Percentiles rank a stretch among this genome's conserved stretches.
phyloP scores from a whole-genome alignment of 164 flowering plant species.

The Nymphaea thermarum region DNA sequence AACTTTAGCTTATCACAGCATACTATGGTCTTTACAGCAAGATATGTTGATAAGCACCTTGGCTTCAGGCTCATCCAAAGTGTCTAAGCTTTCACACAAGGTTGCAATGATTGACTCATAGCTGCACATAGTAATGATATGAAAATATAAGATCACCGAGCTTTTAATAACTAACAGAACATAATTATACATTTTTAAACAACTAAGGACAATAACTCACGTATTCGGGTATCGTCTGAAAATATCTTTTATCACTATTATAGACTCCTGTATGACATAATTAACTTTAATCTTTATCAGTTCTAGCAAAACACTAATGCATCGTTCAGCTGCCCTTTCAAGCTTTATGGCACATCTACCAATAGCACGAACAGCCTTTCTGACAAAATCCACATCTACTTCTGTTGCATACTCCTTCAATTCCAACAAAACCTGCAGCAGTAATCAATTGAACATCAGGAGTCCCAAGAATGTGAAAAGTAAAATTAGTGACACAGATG shows the following conservation, averaged over 20 bases:
- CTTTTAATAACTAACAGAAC: too few species aligned
- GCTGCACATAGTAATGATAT: slow-evolving; percentile 22
- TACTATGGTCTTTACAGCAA: too few species aligned
- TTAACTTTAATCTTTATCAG: slow-evolving; percentile 98
- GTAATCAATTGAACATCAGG: neutral
- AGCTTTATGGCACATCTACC: slow-evolving; percentile 98
- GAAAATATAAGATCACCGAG: neutral
- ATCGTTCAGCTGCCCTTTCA: slow-evolving; percentile 97
- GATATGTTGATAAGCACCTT: slow-evolving; percentile 39
- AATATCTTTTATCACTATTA: slow-evolving; percentile 94
- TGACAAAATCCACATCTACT: slow-evolving; percentile 98
- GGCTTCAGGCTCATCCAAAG: slow-evolving; percentile 98
- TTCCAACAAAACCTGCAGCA: slow-evolving; percentile 76
- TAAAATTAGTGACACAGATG: neutral
- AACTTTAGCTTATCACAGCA: too few species aligned
- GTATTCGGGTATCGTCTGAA: slow-evolving; percentile 98
- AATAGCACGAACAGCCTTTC: slow-evolving; percentile 99
- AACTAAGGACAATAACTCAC: slow-evolving; percentile 23
- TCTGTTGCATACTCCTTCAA: slow-evolving; percentile 99
- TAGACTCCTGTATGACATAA: slow-evolving; percentile 98
- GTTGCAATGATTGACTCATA: slow-evolving; percentile 99
- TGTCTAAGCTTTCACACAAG: slow-evolving; percentile 97
- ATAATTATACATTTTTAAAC: too few species aligned
- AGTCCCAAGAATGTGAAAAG: neutral
- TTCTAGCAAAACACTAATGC: slow-evolving; percentile 97